phyloP scores from a whole-genome alignment of 805 yeast genomes.

The Lachancea waltii region DNA sequence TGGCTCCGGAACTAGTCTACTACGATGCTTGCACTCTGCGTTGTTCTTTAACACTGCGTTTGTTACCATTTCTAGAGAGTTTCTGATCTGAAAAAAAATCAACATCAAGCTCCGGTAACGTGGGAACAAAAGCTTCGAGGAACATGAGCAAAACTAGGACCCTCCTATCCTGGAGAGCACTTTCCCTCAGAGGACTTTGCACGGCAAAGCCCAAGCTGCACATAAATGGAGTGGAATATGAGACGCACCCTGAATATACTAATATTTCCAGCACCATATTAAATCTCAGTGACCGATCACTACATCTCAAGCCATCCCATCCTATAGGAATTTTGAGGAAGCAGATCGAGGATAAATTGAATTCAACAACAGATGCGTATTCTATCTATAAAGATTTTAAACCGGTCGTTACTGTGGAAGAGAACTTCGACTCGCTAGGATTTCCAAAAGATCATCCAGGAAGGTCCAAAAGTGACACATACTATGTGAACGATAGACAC shows the following conservation, averaged over 20 bases:
- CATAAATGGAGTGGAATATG: conserved; percentile 46
- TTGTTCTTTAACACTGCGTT: too few species aligned
- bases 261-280: conserved; percentile 75
- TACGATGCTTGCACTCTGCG: too few species aligned
- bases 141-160: background rate
- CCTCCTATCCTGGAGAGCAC: background rate
- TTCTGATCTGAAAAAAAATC: too few species aligned
- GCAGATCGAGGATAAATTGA: conserved; percentile 63
- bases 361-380: conserved; percentile 63
- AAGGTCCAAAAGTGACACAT: conserved; percentile 85
- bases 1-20: too few species aligned
- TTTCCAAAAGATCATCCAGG: conserved; percentile 93
- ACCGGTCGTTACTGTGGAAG: conserved; percentile 75
- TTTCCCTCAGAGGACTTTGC: background rate
- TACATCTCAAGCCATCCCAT: conserved; percentile 70
- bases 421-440: conserved; percentile 88
- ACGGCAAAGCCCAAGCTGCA: conserved; percentile 13
- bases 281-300: conserved; percentile 58
- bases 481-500: conserved; percentile 68
- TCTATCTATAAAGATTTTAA: conserved; percentile 58
- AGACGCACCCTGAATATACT: conserved; percentile 66
- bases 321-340: conserved; percentile 83
- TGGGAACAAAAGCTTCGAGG: too few species aligned
- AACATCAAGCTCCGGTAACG: too few species aligned
- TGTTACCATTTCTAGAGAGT: too few species aligned